A percentile compares a stretch with the other conserved stretches of the same genome.
Conservation (phyloP, 352 stramenopile genomes). For the Globisporangium canariense region DNA sequence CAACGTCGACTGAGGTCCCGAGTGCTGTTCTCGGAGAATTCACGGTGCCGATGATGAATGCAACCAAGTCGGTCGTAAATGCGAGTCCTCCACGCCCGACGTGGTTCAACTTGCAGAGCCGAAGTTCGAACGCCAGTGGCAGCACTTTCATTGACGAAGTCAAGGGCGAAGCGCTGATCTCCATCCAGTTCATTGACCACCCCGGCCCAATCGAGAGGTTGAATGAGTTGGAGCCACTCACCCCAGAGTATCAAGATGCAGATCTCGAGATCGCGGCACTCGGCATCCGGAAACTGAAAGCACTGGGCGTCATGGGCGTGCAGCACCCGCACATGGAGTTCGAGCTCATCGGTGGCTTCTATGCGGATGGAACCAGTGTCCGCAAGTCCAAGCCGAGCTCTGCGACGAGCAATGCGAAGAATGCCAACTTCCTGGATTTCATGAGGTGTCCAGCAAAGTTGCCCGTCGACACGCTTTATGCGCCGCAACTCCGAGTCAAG, state of each 20-base stretch:
- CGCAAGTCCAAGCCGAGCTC: constrained; percentile 36
- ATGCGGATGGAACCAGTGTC: constrained; percentile 41
- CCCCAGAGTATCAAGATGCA: constrained; percentile 48
- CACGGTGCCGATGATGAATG: constrained; percentile 39
- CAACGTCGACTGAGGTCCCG: constrained; percentile 17
- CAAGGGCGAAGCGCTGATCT: constrained; percentile 50
- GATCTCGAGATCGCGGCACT: constrained; percentile 65
- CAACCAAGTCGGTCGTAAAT: constrained; percentile 38
- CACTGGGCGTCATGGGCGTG: constrained; percentile 45
- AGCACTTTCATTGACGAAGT: constrained; percentile 28
- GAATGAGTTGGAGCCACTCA: constrained; percentile 27
- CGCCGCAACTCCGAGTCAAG: constrained; percentile 58
- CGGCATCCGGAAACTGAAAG: constrained; percentile 65
- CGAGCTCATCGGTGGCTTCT: constrained; percentile 53
- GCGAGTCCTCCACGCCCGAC: constrained; percentile 42
- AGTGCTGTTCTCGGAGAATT: constrained; percentile 42
- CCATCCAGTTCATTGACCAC: constrained; percentile 65
- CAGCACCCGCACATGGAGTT: constrained; percentile 65
- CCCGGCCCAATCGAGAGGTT: constrained; percentile 27
- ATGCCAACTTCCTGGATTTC: constrained; percentile 71
- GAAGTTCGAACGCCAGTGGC: constrained; percentile 15
- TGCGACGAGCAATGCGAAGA: constrained; percentile 44
- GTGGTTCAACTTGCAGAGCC: constrained; percentile 41
- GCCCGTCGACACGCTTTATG: constrained; percentile 55
- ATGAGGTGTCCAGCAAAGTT: constrained; percentile 48